These are phyloP conservation scores for Kuraishia cidri DNA, from an alignment of 805 yeast species.

Conservation along the genomic window DNA sequence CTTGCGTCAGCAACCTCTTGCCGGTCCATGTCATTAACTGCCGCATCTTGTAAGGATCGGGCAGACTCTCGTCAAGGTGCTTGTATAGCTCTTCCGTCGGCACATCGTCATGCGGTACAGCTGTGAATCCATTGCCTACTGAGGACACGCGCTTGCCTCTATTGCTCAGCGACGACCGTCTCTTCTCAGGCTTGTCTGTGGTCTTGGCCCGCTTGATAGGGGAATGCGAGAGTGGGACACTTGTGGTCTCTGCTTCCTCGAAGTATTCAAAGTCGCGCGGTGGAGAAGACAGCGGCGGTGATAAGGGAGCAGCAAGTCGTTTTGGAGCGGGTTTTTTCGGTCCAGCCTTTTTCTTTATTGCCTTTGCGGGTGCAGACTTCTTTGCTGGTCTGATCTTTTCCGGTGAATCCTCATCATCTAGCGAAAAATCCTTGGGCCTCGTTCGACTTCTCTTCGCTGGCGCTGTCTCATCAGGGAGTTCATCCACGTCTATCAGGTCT, in stretches of 20 bases:
- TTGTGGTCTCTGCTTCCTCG: conserved; percentile 2
- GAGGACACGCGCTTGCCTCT: conserved; percentile 71
- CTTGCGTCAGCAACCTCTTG: conserved; percentile 30
- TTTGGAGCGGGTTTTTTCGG: no score
- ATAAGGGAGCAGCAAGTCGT: no score
- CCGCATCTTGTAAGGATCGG: conserved; percentile 69
- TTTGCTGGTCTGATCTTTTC: no score
- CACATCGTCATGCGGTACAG: conserved; percentile 58
- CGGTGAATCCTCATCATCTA: no score
- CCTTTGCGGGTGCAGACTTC: no score
- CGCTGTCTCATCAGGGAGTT: not conserved
- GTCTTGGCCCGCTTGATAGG: conserved; percentile 3
- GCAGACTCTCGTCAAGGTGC: conserved; percentile 48
- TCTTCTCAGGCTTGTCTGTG: conserved; percentile 6
- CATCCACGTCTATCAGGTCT: not conserved
- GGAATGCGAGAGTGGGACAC: conserved; percentile 1
- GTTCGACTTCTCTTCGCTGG: not conserved
- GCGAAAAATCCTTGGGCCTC: not conserved
- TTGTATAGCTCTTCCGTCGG: conserved; percentile 47
- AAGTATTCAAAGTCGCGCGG: not conserved
- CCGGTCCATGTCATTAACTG: conserved; percentile 65
- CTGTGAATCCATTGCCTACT: conserved; percentile 63
- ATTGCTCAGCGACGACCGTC: conserved; percentile 43
- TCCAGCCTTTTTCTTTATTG: no score
- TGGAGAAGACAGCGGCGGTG: not conserved